Percentiles rank a stretch among this genome's conserved stretches.
These are phyloP conservation scores for Trametes pubescens DNA, from an alignment of 1,284 basidiomycete genomes.

Conservation along the genomic window DNA sequence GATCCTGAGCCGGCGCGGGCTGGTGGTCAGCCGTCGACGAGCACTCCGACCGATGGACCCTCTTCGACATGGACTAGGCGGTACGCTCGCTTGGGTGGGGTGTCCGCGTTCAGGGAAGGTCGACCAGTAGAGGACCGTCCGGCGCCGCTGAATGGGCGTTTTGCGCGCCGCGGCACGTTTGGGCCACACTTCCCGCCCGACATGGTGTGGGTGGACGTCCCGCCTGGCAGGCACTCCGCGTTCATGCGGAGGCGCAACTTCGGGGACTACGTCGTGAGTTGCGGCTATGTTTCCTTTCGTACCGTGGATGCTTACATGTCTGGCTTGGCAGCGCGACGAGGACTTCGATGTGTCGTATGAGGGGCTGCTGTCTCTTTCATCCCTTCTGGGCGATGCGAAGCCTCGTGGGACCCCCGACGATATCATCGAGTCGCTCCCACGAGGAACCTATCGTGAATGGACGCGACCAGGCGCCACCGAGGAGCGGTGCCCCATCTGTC, in stretches of 20 bases:
- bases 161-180: conserved; percentile 29
- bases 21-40: background rate
- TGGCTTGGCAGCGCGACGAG: conserved; percentile 63
- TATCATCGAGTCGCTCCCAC: conserved; percentile 65
- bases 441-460: conserved; percentile 72
- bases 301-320: background rate
- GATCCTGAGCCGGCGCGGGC: background rate
- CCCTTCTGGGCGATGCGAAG: conserved; percentile 68
- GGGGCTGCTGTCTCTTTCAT: conserved; percentile 63
- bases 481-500: conserved; percentile 77
- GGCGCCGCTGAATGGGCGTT: conserved; percentile 25
- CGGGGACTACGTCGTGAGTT: conserved; percentile 70
- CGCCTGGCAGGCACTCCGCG: conserved; percentile 16
- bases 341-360: conserved; percentile 79
- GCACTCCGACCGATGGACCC: background rate
- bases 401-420: conserved; percentile 66
- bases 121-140: conserved; percentile 12
- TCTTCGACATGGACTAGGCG: background rate
- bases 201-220: conserved; percentile 27
- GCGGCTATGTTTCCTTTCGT: conserved; percentile 3
- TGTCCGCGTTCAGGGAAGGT: background rate
- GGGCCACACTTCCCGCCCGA: conserved; percentile 24
- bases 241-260: conserved; percentile 43
- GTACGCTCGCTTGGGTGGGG: background rate
- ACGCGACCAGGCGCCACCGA: conserved; percentile 63